These are phyloP conservation scores for Diaporthe aspalathi DNA, from an alignment of 2,329 filamentous ascomycete species.

Conservation along the genomic window DNA sequence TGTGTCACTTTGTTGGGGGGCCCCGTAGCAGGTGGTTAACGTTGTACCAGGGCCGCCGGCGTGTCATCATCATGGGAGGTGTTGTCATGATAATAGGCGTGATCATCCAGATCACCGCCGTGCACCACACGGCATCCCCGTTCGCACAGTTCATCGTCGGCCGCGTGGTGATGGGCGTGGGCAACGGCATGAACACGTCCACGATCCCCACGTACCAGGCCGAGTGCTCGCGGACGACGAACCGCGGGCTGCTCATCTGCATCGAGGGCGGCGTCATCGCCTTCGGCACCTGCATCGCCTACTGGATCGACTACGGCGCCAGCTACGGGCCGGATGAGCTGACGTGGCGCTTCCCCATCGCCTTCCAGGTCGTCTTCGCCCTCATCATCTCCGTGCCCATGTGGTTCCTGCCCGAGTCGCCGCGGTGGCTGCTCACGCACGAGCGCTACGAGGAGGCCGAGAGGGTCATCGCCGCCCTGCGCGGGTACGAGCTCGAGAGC, in stretches of 20 bases:
- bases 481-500: conserved; percentile 61
- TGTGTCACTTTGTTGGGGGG: no score
- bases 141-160: conserved; percentile 61
- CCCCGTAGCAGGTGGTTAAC: no score
- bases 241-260: conserved; percentile 56
- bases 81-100: conserved; percentile 71
- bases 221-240: conserved; percentile 57
- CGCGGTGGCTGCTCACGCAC: conserved; percentile 54
- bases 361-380: conserved; percentile 53
- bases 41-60: conserved; percentile 52
- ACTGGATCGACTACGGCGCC: conserved; percentile 63
- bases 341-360: conserved; percentile 67
- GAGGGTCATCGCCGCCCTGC: conserved; percentile 50
- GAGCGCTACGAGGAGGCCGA: conserved; percentile 51
- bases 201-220: conserved; percentile 62
- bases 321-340: conserved; percentile 56
- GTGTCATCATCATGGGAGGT: conserved; percentile 68
- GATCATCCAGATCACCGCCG: conserved; percentile 63
- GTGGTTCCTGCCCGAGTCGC: conserved; percentile 54
- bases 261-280: conserved; percentile 59
- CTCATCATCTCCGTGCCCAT: conserved; percentile 50
- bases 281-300: conserved; percentile 53
- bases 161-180: conserved; percentile 63
- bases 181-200: conserved; percentile 63
- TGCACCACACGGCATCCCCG: conserved; percentile 43